These are phyloP conservation scores for Vachellia collinsii DNA, from an alignment of 306 rosid genomes.

Conservation along the genomic window DNA sequence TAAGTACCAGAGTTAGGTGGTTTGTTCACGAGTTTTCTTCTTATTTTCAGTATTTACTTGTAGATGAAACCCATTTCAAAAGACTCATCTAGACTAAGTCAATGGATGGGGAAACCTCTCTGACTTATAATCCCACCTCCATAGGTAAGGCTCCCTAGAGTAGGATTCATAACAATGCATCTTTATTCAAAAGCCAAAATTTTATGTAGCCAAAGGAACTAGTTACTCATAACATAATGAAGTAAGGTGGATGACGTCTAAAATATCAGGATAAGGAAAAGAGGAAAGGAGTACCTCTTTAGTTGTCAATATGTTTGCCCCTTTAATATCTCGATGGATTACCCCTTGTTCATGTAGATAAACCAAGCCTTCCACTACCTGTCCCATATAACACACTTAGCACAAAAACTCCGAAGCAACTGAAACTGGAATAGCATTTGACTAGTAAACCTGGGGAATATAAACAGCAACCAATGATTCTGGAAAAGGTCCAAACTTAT, in stretches of 20 bases:
- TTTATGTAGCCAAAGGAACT: not conserved
- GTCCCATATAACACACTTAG: slow-evolving; percentile 30
- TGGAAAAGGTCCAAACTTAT: slow-evolving; percentile 98
- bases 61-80: too few species aligned
- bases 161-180: not conserved
- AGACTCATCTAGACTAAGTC: too few species aligned
- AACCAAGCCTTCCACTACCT: slow-evolving; percentile 99
- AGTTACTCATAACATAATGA: too few species aligned
- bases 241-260: too few species aligned
- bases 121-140: too few species aligned
- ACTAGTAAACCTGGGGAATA: slow-evolving; percentile 82
- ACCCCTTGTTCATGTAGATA: slow-evolving; percentile 98
- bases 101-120: too few species aligned
- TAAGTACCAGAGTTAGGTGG: too few species aligned
- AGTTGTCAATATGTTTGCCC: slow-evolving; percentile 96
- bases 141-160: not conserved
- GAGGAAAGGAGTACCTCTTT: slow-evolving; percentile 63
- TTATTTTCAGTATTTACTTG: too few species aligned
- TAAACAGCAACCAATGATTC: slow-evolving; percentile 95
- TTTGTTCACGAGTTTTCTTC: too few species aligned
- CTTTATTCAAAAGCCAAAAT: not conserved
- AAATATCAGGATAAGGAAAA: not conserved
- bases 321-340: slow-evolving; percentile 95
- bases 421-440: not conserved
- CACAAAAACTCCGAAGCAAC: not conserved